Percentiles rank a stretch among this genome's conserved stretches.
phyloP scores from a whole-genome alignment of 225 moss, liverwort and hornwort genomes.

The Pseudoscleropodium purum region DNA sequence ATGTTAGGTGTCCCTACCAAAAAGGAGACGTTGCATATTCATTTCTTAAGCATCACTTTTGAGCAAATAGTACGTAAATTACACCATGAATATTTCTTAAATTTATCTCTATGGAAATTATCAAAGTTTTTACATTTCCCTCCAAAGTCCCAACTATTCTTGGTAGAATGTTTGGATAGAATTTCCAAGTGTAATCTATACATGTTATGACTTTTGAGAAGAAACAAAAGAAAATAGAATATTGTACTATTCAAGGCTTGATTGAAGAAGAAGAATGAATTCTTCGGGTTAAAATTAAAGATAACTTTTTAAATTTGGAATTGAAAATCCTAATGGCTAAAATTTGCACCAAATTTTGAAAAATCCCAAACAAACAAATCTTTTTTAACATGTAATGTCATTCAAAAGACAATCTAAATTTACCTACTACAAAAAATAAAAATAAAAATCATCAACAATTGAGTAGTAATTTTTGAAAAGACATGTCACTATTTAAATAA shows the following conservation, averaged over 20 bases:
- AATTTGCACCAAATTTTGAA: neutral
- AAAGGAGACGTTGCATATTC: neutral
- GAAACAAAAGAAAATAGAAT: neutral
- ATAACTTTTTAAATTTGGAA: no score
- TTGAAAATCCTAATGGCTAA: neutral
- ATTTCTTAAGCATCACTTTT: neutral
- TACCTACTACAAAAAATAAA: neutral
- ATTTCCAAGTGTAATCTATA: neutral
- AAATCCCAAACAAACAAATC: rapidly evolving
- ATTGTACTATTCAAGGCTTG: neutral
- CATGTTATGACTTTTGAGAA: neutral
- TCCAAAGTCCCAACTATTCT: neutral
- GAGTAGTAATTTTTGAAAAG: neutral
- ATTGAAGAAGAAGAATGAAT: neutral
- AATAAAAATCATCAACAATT: no score
- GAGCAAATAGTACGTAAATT: rapidly evolving
- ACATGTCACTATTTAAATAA: neutral
- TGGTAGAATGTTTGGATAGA: neutral
- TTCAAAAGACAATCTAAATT: neutral
- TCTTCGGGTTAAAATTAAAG: neutral
- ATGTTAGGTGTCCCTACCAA: neutral
- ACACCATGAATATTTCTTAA: neutral
- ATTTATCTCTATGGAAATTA: neutral
- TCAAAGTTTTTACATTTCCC: neutral
- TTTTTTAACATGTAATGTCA: neutral